Percentiles rank a stretch among this genome's conserved stretches.
Evolutionary conservation across 495 filamentous ascomycete genomes (phyloP).

Genomic region (Sabuloglossum arenarium): DNA sequence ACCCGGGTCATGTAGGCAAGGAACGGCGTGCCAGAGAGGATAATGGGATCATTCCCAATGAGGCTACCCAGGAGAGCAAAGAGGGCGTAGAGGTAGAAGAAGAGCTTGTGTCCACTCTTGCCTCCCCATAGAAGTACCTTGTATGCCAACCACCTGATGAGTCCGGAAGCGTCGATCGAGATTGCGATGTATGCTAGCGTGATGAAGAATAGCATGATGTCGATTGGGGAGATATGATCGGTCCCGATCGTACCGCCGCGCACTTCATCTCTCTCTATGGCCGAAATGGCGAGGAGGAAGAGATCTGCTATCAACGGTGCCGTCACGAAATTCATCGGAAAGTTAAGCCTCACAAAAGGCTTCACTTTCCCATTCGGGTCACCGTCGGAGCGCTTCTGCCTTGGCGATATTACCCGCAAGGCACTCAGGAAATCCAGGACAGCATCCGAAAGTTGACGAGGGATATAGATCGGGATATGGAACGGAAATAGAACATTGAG

Average conservation of each 20-base stretch:
- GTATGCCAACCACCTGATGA: constrained; percentile 43
- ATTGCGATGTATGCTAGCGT: constrained; percentile 55
- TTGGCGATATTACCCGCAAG: constrained; percentile 28
- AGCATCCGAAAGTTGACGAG: constrained; percentile 23
- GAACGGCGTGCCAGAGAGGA: constrained; percentile 45
- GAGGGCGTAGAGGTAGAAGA: constrained; percentile 47
- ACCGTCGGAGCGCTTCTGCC: constrained; percentile 8
- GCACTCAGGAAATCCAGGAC: constrained; percentile 20
- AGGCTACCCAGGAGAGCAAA: constrained; percentile 43
- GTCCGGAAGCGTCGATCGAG: constrained; percentile 47
- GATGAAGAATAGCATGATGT: constrained; percentile 23
- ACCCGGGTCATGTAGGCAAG: constrained; percentile 52
- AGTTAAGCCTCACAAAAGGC: constrained; percentile 22
- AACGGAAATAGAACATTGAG: constrained; percentile 43
- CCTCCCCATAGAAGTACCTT: constrained; percentile 44
- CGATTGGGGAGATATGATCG: background rate
- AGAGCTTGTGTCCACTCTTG: constrained; percentile 35
- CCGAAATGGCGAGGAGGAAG: constrained; percentile 38
- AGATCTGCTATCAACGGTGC: constrained; percentile 43
- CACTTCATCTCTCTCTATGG: constrained; percentile 39
- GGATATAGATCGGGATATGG: constrained; percentile 33
- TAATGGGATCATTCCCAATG: constrained; percentile 51
- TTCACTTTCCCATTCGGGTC: constrained; percentile 10
- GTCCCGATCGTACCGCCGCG: constrained; percentile 39
- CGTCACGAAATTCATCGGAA: constrained; percentile 47